Evolutionary conservation across 805 yeast genomes (phyloP).

Genomic region (Metschnikowia chrysomelidarum): DNA sequence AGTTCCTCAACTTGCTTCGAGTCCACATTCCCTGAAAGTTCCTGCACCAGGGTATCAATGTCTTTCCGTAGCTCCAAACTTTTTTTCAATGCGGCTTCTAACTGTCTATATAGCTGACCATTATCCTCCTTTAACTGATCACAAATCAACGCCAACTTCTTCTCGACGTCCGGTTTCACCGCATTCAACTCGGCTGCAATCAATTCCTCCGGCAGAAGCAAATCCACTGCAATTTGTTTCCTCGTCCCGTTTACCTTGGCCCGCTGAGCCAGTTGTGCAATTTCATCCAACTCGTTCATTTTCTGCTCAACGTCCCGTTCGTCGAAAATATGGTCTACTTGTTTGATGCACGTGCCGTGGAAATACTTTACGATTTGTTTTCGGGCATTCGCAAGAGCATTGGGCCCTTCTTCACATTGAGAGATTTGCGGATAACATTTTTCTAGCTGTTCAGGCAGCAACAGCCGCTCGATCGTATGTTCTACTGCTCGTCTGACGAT

Average conservation of each 20-base stretch:
- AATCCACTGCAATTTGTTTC: slow-evolving; percentile 28
- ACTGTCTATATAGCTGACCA: slow-evolving; percentile 24
- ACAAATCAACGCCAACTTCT: slow-evolving; percentile 32
- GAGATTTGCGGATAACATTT: slow-evolving; percentile 57
- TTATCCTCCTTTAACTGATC: slow-evolving; percentile 39
- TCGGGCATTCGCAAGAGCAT: slow-evolving; percentile 46
- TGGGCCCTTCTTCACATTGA: slow-evolving; percentile 43
- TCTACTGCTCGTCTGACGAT: slow-evolving; percentile 54
- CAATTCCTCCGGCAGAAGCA: slow-evolving; percentile 30
- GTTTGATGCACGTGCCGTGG: slow-evolving; percentile 47
- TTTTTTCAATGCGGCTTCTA: slow-evolving; percentile 21
- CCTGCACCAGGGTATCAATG: slow-evolving; percentile 20
- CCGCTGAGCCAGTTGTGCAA: slow-evolving; percentile 42
- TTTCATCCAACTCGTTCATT: slow-evolving; percentile 47
- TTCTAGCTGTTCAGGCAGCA: slow-evolving; percentile 49
- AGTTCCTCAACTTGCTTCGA: slow-evolving; percentile 20
- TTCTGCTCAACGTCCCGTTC: slow-evolving; percentile 46
- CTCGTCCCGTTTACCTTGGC: slow-evolving; percentile 21
- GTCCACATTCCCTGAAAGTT: slow-evolving; percentile 17
- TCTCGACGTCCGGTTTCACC: slow-evolving; percentile 23
- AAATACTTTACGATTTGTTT: slow-evolving; percentile 53
- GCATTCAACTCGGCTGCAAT: slow-evolving; percentile 29
- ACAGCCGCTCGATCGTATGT: slow-evolving; percentile 48
- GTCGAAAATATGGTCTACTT: slow-evolving; percentile 51
- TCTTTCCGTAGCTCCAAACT: slow-evolving; percentile 22